Evolutionary conservation across 1,284 basidiomycete species (phyloP), one percentile per base, ranked within the genome.

Genomic region (Cryptococcus neoformans): DNA sequence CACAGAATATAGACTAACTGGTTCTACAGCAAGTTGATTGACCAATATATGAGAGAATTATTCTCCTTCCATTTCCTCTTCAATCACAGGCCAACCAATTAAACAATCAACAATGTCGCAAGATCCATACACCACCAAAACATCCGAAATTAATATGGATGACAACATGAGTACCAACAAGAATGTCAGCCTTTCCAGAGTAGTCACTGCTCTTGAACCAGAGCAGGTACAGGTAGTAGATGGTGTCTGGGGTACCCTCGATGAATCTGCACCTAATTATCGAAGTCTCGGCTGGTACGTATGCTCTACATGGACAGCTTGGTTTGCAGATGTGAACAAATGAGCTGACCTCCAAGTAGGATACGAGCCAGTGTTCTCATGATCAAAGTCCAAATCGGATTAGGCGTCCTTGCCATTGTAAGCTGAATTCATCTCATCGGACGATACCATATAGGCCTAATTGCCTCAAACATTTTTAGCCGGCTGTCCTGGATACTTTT

Each of bases 331-430:
- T n/a, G 9, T 44, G 42, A 14, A 17, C n/a, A 14, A 16, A n/a
- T 7, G 21, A 17, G 42, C 42, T 44, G 42, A 44, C 45, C 48
- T 35, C 48, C 53, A 17, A 6, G 8, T 45, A 70, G 70, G 70
- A 57, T 70, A 21, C 55, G 67, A 38, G 68, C 70, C 10, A 53
- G 66, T 14, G 64, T 73, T 7, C 51, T 76, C 41, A 60, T 69
- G 58, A 57, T 68, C 50, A 74, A 74, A 56, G 61, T 65, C 12
- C 74, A 76, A 58, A 70, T 76, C 51, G 74, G 72, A 16, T 60
- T 74, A 16, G 73, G 72, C 60, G 66, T 75, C 6, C 59, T 73
- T 3, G 66, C 62, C 38, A 59, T 73, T 17, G 21, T 21, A 21
- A 21, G 21, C 21, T 21, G 21, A 21, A 21, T 21, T 21, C 21